phyloP scores from a whole-genome alignment of 306 rosid species.

The Malus asiatica region DNA sequence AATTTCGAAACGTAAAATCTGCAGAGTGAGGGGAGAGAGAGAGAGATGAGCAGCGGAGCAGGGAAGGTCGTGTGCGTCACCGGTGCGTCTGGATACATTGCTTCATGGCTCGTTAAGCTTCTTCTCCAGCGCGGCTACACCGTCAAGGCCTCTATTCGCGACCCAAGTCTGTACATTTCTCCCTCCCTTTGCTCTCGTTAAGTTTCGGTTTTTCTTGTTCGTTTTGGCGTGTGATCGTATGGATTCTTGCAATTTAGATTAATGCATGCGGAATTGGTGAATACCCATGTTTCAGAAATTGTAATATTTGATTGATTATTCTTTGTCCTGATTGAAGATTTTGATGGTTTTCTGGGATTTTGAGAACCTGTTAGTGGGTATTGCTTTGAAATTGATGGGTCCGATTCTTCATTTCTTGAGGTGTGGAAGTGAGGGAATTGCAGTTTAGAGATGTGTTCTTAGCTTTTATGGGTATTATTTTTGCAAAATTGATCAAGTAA shows the following conservation, averaged over 20 bases:
- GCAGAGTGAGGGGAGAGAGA: not conserved
- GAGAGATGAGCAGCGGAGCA: constrained; percentile 17
- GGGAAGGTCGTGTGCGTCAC: constrained; percentile 46
- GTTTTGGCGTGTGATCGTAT: not conserved
- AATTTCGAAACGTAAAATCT: not conserved
- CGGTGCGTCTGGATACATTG: constrained; percentile 51
- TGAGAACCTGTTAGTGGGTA: not conserved
- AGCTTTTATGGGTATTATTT: not conserved
- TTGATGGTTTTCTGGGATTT: not conserved
- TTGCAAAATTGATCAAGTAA: not conserved
- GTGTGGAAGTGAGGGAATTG: not conserved
- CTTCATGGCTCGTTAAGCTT: constrained; percentile 48
- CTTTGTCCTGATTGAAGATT: not conserved
- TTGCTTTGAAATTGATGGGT: not conserved
- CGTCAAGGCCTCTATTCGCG: constrained; percentile 48
- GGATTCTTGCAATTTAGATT: not conserved
- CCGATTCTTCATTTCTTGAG: not conserved
- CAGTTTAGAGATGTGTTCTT: not conserved
- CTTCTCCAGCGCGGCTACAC: constrained; percentile 48
- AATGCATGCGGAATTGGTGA: not conserved
- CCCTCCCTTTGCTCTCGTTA: not conserved
- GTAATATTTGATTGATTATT: not conserved
- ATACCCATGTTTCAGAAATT: not conserved
- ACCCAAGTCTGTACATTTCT: constrained; percentile 22
- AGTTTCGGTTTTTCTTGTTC: not conserved